Evolutionary conservation across 1,139 yeast species (phyloP), one percentile per base, ranked within the genome.

Genomic region (Kodamaea anthophila): DNA sequence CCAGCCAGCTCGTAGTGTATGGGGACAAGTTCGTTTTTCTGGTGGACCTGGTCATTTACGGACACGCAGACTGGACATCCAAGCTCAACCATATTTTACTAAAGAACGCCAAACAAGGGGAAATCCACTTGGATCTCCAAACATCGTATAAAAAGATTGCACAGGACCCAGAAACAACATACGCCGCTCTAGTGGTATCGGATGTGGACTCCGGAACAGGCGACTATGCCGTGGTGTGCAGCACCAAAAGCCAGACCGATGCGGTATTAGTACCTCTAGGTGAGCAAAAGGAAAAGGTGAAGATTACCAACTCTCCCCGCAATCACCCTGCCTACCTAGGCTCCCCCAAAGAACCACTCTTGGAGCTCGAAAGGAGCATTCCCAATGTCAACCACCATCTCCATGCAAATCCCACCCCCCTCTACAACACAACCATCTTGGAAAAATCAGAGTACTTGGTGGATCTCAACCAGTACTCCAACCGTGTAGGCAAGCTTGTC

Each of bases 181-280:
- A 24, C 13, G 21, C 21, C 4, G 15, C 13, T 8, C 11, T 12
- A 3, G 37, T 44, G 21, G 28, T 58, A 6, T 39, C 38, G 9
- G 65, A 59, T 32, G 43, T 42, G 13, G 33, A 49, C 3, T 41
- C 51, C 1, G 49, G 46, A 10, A 43, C 53, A 2, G 63, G 63
- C 0, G 50, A 47, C 13, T 55, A 49, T 31, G 30, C 52, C 10
- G 30, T 58, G 3, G 24, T 32, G 6, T 28, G 29, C 23, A 16
- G 20, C 13, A 23, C 24, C 7, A 18, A 23, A 8, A 9, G 8
- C 8, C 18, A 16, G 9, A 9, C 6, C 6, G 9, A 6, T 9
- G 9, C 6, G 18, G 18, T 16, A 9, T 6, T 9, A 16, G 18
- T 16, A 9, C 18, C 18, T 6, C n/a, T n/a, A n/a, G n/a, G n/a